Conservation (phyloP, 768 basidiomycete species). For the Grammothele lineata region DNA sequence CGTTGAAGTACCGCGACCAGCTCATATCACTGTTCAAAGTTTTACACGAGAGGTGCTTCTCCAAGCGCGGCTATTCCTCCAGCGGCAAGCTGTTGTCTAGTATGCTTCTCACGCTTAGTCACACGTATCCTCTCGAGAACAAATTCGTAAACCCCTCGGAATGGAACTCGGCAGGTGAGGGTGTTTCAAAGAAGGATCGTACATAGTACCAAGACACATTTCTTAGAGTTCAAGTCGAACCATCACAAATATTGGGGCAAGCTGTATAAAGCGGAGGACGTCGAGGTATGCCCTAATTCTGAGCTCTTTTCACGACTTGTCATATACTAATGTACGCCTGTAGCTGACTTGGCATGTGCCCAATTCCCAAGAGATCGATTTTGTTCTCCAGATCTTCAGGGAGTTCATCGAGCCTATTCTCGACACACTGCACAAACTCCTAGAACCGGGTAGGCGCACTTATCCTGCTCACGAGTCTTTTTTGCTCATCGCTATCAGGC, state of each 20-base stretch:
- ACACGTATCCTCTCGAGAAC: conserved; percentile 79
- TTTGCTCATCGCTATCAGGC: conserved; percentile 26
- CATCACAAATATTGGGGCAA: conserved; percentile 83
- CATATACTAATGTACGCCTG: neutral
- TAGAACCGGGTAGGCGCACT: conserved; percentile 43
- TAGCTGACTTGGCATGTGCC: conserved; percentile 82
- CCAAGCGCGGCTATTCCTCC: conserved; percentile 81
- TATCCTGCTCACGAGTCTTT: no score
- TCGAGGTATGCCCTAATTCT: conserved; percentile 45
- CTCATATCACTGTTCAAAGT: conserved; percentile 56
- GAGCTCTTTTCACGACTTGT: neutral
- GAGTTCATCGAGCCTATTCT: conserved; percentile 65
- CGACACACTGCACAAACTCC: conserved; percentile 47
- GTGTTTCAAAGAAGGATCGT: neutral
- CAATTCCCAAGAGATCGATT: conserved; percentile 62
- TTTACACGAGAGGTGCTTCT: conserved; percentile 66
- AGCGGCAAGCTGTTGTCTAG: conserved; percentile 74
- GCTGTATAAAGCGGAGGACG: conserved; percentile 62
- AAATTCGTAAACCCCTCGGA: conserved; percentile 76
- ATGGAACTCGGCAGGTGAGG: conserved; percentile 69
- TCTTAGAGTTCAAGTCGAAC: conserved; percentile 58
- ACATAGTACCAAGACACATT: neutral
- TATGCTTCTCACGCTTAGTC: conserved; percentile 67
- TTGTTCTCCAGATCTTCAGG: conserved; percentile 64
- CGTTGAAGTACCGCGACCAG: conserved; percentile 59